A percentile compares a stretch with the other conserved stretches of the same genome.
phyloP scores from a whole-genome alignment of 257 asterid genomes.

The Ligustrum vulgare region DNA sequence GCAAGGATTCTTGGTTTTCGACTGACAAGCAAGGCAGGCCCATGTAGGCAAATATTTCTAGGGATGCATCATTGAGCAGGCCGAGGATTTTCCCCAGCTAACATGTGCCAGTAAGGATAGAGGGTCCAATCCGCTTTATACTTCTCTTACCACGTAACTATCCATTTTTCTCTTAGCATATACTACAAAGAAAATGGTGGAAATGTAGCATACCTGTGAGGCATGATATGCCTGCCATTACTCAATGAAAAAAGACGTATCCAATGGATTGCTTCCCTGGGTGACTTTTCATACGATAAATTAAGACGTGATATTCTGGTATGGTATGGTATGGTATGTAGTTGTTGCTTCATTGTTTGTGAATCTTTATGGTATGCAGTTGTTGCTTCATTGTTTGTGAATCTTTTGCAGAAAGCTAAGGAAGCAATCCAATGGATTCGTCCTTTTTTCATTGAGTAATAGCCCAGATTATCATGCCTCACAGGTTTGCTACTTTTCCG shows the following conservation, averaged over 20 bases:
- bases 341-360: too few relatives aligned
- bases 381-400: too few relatives aligned
- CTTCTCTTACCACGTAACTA: background rate
- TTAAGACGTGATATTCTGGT: too few relatives aligned
- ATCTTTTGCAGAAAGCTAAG: too few relatives aligned
- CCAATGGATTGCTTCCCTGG: background rate
- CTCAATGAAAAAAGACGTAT: background rate
- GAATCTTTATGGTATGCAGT: too few relatives aligned
- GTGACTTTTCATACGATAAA: too few relatives aligned
- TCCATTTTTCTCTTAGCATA: background rate
- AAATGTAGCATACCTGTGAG: background rate
- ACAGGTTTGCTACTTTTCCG: background rate
- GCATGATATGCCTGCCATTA: background rate
- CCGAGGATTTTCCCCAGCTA: too few relatives aligned
- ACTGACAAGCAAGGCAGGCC: background rate
- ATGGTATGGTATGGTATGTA: too few relatives aligned
- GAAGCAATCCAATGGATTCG: background rate
- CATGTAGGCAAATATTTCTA: background rate
- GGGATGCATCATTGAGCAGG: background rate
- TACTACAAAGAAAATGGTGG: background rate
- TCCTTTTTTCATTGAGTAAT: background rate
- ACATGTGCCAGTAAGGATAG: background rate
- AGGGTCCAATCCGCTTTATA: background rate
- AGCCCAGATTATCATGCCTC: background rate
- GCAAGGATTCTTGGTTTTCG: slow-evolving; percentile 9